Evolutionary conservation across 352 stramenopile genomes (phyloP), one percentile per base, ranked within the genome.

Genomic region (Discostella stelligera): DNA sequence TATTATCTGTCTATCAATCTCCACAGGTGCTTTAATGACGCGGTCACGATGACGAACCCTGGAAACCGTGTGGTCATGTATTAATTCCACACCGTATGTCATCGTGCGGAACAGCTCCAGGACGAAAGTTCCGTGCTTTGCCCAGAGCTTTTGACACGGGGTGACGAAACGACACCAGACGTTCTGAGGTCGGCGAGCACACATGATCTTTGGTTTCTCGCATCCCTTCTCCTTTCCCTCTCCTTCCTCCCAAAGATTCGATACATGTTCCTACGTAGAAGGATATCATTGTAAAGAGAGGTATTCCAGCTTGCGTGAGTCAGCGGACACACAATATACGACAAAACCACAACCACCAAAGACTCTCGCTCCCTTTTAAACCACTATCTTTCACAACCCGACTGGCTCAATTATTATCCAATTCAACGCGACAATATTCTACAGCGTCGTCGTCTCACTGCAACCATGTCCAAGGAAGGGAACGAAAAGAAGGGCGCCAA

Each of bases 401-500:
- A n/a, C n/a, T n/a, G n/a, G n/a, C n/a, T n/a, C n/a, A n/a, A n/a
- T n/a, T n/a, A n/a, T n/a, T n/a, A n/a, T n/a, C n/a, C n/a, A n/a
- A n/a, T n/a, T n/a, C n/a, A n/a, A n/a, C n/a, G n/a, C n/a, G n/a
- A n/a, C n/a, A n/a, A n/a, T n/a, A n/a, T n/a, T n/a, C n/a, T n/a
- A n/a, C 27, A 32, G 27, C 27, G 27, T 5, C 27, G 27, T 5
- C 27, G 27, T 32, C 27, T 32, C 23, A 53, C 48, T 32, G 27
- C 23, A 80, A 86, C 62, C 75, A 85, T 86, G 79, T 10, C 37
- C 16, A 79, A 80, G 66, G 52, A 80, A 39, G 73, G 67, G 67
- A 88, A 85, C 74, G 83, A 87, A 75, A 90, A 87, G 81, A 93
- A 93, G 71, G 89, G 89, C 83, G 87, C 87, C 52, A 94, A 94